A percentile compares a stretch with the other conserved stretches of the same genome.
Evolutionary conservation across 2,329 filamentous ascomycete species (phyloP).

Genomic region (Nannizzia gypsea): DNA sequence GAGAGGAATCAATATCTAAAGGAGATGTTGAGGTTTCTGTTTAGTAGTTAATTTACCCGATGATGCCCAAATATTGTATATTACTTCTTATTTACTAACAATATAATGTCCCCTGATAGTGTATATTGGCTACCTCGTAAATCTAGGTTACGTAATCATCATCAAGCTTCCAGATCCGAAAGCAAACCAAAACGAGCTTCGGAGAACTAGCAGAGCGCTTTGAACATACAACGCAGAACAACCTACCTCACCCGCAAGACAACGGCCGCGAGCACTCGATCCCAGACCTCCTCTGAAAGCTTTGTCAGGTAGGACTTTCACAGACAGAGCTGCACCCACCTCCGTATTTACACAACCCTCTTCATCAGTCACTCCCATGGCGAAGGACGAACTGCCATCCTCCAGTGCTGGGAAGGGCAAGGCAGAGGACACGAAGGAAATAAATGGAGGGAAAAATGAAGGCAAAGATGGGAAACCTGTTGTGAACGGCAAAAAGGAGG

Average conservation of each 20-base stretch:
- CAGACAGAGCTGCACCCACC: not conserved
- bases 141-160: not conserved
- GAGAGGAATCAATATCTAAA: not conserved
- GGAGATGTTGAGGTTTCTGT: not conserved
- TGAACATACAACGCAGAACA: not conserved
- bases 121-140: too few relatives aligned
- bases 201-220: not conserved
- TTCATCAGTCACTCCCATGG: conserved; percentile 46
- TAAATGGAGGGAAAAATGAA: conserved; percentile 41
- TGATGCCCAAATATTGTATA: not conserved
- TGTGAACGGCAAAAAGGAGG: conserved; percentile 66
- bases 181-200: not conserved
- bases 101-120: not conserved
- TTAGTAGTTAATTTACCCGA: not conserved
- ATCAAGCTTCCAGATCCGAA: not conserved
- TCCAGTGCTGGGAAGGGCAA: conserved; percentile 96
- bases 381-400: conserved; percentile 78
- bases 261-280: not conserved
- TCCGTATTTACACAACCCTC: not conserved
- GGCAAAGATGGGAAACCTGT: conserved; percentile 58
- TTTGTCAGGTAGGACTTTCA: not conserved
- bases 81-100: not conserved
- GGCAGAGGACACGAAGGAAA: conserved; percentile 56
- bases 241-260: not conserved
- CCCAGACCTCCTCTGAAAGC: not conserved